Evolutionary conservation across 225 moss, liverwort and hornwort species (phyloP).

Genomic region (Pseudisothecium myosuroides): DNA sequence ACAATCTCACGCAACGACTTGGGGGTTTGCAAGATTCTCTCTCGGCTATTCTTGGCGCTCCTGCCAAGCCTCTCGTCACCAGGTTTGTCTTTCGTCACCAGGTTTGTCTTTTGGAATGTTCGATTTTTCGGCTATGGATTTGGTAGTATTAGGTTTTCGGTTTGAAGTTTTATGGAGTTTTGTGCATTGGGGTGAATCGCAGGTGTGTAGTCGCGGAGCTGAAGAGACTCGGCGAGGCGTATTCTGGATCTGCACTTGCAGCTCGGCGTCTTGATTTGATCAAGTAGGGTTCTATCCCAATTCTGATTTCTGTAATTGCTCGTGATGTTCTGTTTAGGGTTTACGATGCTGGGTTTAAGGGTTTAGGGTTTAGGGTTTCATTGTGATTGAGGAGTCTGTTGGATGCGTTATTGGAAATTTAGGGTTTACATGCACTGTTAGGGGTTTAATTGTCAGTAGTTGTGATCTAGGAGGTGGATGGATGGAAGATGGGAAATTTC

Average conservation of each 20-base stretch:
- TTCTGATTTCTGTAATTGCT: not conserved
- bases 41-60: conserved; percentile 49
- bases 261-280: conserved; percentile 77
- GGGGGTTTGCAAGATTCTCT: conserved; percentile 58
- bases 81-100: conserved; percentile 55
- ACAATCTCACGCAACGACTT: conserved; percentile 40
- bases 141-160: not conserved
- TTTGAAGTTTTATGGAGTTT: not conserved
- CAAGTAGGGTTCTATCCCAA: conserved; percentile 17
- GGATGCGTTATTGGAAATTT: not conserved
- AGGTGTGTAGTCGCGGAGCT: conserved; percentile 83
- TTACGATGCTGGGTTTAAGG: not conserved
- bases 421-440: not conserved
- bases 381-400: not conserved
- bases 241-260: conserved; percentile 73
- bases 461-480: not conserved
- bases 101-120: conserved; percentile 22
- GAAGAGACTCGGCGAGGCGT: conserved; percentile 72
- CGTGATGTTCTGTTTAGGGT: not conserved
- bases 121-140: not conserved
- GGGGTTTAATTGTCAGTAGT: not conserved
- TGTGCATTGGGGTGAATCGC: not conserved
- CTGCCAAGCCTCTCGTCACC: conserved; percentile 63
- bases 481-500: not conserved
- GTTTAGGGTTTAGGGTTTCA: not conserved